Conservation (phyloP, 148 eudicot genomes). For the Heliosperma pusillum region DNA sequence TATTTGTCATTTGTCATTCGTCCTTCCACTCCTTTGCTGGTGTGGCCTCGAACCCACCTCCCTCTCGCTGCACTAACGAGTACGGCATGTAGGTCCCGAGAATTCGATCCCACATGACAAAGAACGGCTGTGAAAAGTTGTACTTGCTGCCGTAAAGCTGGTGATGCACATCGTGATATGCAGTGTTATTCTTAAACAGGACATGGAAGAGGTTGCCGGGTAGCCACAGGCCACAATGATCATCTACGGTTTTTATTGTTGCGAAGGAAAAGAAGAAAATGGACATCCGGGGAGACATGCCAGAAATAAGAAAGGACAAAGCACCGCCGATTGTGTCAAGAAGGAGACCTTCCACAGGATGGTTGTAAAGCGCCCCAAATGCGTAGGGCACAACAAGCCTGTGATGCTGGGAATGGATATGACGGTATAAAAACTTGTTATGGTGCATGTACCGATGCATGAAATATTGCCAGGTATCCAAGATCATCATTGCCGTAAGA, state of each 20-base stretch:
- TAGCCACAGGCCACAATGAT: constrained; percentile 88
- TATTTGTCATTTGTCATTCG: constrained; percentile 23
- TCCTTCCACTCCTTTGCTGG: constrained; percentile 66
- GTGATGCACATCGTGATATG: constrained; percentile 93
- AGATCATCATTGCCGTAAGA: constrained; percentile 59
- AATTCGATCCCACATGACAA: constrained; percentile 82
- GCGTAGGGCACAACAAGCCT: constrained; percentile 84
- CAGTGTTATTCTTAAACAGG: constrained; percentile 72
- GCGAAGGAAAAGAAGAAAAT: constrained; percentile 86
- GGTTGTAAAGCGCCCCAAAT: constrained; percentile 79
- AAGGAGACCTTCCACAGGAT: constrained; percentile 67
- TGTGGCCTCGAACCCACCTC: constrained; percentile 80
- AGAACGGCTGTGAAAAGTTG: constrained; percentile 91
- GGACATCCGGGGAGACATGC: constrained; percentile 77
- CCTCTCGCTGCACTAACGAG: constrained; percentile 59
- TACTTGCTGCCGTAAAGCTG: constrained; percentile 87
- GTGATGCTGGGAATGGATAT: constrained; percentile 84
- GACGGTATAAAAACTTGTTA: constrained; percentile 73
- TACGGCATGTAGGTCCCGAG: constrained; percentile 96
- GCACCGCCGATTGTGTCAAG: constrained; percentile 75
- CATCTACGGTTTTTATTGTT: constrained; percentile 84
- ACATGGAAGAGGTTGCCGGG: constrained; percentile 78
- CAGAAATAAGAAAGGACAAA: constrained; percentile 57
- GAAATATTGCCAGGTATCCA: constrained; percentile 95
- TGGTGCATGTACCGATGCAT: constrained; percentile 92